Base-by-base conservation (phyloP, 2,329 filamentous ascomycete species). In the Fusarium avenaceum region DNA sequence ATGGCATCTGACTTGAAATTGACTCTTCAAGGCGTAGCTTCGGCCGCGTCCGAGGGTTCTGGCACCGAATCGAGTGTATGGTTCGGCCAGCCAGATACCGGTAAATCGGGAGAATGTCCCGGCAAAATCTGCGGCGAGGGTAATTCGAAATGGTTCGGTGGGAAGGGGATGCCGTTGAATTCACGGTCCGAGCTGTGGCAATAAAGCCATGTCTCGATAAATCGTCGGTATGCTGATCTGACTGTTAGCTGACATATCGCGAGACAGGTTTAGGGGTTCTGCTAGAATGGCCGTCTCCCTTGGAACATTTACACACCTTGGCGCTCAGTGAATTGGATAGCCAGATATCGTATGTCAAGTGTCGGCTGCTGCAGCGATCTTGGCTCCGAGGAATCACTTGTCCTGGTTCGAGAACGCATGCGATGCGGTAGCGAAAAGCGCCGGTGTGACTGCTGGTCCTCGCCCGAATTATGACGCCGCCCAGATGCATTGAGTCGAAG, bases 321-420 rank as follows among this genome's bases (percentile, higher is more conserved):
- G 28, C 80, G 76, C 43, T 80, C 78, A 42, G 80, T 84, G 65
- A 86, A 86, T 53, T 85, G 83, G 43, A 86, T 80, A 7, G 81
- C 81, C 28, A 86, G 76, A 71, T 85, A 83, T 48, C 81, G 80
- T 48, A 86, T 82, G 59, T 84, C 82, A 17, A 81, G 69, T 5
- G 74, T 42, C 50, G 66, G 40, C 58, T 72, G 63, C 20, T 73
- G 64, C 17, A 69, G 66, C 19, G 70, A 69, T 47, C 65, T 69
- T 38, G 70, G 54, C 32, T 78, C 74, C 24, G 70, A 69, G 17
- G 69, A 63, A 38, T 67, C 69, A 28, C 56, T 62, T 10, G 80
- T 79, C 48, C 79, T 78, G 35, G 76, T 74, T 32, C 79, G 75
- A 32, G 79, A 78, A 28, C 82, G 79, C 51, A 83, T 80, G 28